Evolutionary conservation across 257 asterid genomes (phyloP), one percentile per base, ranked within the genome.

Genomic region (Capsicum baccatum): DNA sequence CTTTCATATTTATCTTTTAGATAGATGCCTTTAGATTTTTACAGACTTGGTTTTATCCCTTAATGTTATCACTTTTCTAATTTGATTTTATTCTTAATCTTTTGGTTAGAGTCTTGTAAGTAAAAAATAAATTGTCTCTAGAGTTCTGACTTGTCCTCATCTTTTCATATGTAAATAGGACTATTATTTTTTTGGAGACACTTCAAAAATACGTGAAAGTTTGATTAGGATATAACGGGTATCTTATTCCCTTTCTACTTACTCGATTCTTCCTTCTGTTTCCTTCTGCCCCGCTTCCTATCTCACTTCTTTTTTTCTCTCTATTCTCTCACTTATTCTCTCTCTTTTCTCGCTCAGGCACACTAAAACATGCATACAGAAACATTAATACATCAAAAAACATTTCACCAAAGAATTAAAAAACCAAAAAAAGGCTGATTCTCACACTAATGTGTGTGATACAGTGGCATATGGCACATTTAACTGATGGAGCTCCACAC

Each of bases 401-500:
- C n/a, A 14, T 56, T 56, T 14, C 70, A 63, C 16, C 42, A 66
- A 66, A 66, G 47, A 33, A 13, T 12, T 26, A 1, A 44, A 44
- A 64, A 26, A 76, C 81, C 13, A 86, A 64, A 26, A 82, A 16
- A 86, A 79, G 80, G 37, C 60, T 19, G 58, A 71, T 84, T 86
- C 97, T 90, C 83, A 93, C 98, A 87, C 86, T 92, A 83, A 91
- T 96, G 85, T 88, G 91, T 59, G 98, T 93, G 85, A 94, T 90
- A 84, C 82, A 94, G 19, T 94, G 98, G 89, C 99, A 96, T 85
- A 96, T 48, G 42, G 98, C 97, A 90, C 99, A 96, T 90, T 93
- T 96, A 80, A 96, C 98, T 47, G 99, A 96, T 15, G 98, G 98
- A 87, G 99, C 98, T 87, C 99, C 99, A 89, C 91, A 96, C 33